Conservation (phyloP, 2,329 filamentous ascomycete genomes). For the Coniochaeta prunicola region DNA sequence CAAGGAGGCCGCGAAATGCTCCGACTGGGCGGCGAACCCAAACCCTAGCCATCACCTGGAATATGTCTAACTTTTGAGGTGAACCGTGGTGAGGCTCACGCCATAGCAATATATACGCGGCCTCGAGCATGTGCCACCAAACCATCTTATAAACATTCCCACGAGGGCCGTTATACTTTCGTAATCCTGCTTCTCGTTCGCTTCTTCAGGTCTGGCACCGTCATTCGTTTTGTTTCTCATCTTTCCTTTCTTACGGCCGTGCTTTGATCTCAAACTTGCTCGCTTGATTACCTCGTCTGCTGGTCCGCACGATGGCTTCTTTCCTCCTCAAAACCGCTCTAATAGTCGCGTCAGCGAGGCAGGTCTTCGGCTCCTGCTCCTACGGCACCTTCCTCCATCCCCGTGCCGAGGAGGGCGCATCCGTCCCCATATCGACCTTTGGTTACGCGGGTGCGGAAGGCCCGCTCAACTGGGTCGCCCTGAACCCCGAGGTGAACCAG, state of each 20-base stretch:
- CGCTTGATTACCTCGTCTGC: background rate
- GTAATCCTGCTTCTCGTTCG: background rate
- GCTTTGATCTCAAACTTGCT: background rate
- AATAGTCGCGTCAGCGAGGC: constrained; percentile 17
- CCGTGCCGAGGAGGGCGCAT: constrained; percentile 20
- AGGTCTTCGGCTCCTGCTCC: constrained; percentile 26
- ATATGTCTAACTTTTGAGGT: background rate
- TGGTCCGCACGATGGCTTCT: background rate
- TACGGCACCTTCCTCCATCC: constrained; percentile 29
- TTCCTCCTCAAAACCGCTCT: constrained; percentile 1
- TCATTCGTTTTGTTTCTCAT: background rate
- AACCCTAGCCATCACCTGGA: background rate
- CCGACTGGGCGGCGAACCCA: too few species aligned
- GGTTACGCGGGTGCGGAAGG: constrained; percentile 26
- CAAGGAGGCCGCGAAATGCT: background rate
- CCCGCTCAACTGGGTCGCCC: constrained; percentile 25
- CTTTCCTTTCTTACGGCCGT: background rate
- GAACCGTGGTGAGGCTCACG: background rate
- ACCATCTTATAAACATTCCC: background rate
- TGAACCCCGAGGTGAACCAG: constrained; percentile 31
- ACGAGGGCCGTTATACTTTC: background rate
- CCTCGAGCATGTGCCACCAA: background rate
- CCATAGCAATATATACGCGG: background rate
- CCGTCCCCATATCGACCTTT: constrained; percentile 27
- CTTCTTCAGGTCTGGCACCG: background rate